phyloP scores from a whole-genome alignment of 176 grass and related monocot genomes.

The Raddia distichophylla region DNA sequence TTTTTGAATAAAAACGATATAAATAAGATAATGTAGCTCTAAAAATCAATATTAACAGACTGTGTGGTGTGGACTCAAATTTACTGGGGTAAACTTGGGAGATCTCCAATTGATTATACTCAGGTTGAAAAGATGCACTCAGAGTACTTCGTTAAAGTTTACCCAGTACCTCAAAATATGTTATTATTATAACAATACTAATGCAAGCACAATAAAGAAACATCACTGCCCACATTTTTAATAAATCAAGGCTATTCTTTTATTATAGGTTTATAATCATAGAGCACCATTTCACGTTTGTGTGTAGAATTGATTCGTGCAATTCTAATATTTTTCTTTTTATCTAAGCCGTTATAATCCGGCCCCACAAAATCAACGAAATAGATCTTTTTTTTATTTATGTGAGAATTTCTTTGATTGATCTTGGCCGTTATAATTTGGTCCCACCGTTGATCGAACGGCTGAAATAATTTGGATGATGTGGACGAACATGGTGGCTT shows the following conservation, averaged over 20 bases:
- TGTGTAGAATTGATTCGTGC: not conserved
- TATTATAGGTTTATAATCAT: not conserved
- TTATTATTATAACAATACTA: not conserved
- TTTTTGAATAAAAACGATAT: not conserved
- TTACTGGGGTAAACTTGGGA: not conserved
- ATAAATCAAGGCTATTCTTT: not conserved
- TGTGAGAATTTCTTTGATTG: too few relatives aligned
- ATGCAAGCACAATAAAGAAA: conserved; percentile 6
- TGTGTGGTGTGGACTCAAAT: not conserved
- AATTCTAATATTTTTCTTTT: too few relatives aligned
- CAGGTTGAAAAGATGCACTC: conserved; percentile 6
- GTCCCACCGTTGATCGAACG: too few relatives aligned
- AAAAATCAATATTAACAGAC: conserved; percentile 5
- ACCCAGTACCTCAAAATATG: not conserved
- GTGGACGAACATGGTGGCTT: too few relatives aligned
- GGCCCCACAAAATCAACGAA: too few relatives aligned
- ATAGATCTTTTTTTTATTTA: too few relatives aligned
- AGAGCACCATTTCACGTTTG: not conserved
- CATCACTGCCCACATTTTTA: not conserved
- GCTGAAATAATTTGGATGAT: too few relatives aligned
- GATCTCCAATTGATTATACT: conserved; percentile 6
- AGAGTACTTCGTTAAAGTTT: not conserved
- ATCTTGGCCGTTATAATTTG: too few relatives aligned
- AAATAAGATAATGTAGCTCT: not conserved
- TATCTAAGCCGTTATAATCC: too few relatives aligned